Conservation (phyloP, 345 rosid genomes). For the Excoecaria cochinchinensis region DNA sequence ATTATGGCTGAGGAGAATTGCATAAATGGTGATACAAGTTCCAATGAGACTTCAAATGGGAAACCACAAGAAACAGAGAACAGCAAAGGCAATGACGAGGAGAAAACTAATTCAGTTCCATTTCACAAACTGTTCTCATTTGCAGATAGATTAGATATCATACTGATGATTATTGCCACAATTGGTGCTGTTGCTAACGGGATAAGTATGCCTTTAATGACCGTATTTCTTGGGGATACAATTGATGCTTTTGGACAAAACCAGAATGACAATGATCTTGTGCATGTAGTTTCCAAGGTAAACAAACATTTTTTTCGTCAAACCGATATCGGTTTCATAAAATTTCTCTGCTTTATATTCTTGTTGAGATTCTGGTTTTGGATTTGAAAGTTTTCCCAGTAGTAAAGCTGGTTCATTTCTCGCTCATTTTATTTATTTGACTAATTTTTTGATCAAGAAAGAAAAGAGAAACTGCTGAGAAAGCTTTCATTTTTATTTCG, state of each 20-base stretch:
- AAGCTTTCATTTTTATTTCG: too few relatives aligned
- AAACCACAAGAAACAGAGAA: constrained; percentile 35
- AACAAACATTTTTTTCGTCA: too few relatives aligned
- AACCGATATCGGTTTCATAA: background rate
- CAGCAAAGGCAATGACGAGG: constrained; percentile 42
- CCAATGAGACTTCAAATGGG: too few relatives aligned
- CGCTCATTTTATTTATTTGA: background rate
- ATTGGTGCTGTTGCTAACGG: constrained; percentile 80
- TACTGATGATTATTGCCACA: constrained; percentile 66
- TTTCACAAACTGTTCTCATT: constrained; percentile 73
- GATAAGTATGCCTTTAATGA: constrained; percentile 67
- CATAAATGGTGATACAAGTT: constrained; percentile 18
- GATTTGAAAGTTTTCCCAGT: background rate
- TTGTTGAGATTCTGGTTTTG: background rate
- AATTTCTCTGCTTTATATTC: background rate
- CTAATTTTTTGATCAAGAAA: too few relatives aligned
- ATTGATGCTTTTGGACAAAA: constrained; percentile 62
- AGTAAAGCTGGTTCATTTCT: background rate
- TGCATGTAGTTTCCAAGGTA: constrained; percentile 46
- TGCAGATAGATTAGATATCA: constrained; percentile 58
- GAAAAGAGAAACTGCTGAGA: too few relatives aligned
- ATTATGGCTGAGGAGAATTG: constrained; percentile 35
- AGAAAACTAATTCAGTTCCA: constrained; percentile 58
- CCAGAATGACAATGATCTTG: constrained; percentile 40
- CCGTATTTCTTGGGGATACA: constrained; percentile 67